Base-by-base conservation (phyloP, 108 stramenopile genomes). In the Fragilaria crotonensis region DNA sequence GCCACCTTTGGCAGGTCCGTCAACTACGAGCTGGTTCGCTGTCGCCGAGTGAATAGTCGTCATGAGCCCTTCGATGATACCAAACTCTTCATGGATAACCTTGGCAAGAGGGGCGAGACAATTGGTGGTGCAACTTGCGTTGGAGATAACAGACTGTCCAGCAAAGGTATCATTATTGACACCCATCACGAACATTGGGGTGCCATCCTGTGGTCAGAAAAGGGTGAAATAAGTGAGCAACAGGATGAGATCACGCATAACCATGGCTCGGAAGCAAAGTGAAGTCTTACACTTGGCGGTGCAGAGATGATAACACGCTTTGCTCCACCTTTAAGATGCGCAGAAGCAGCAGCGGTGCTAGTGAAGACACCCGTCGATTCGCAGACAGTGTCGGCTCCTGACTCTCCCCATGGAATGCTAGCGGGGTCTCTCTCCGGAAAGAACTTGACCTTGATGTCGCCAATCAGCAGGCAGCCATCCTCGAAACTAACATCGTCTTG, bases 111-210 rank as follows among this genome's bases (percentile, higher is more conserved):
- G 98, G 18, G 98, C 98, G 33, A 99, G 87, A 76, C 98, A 99
- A 86, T 99, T 99, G 70, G 98, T 99, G 59, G 98, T 99, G 67
- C 98, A 99, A n/a, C 87, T 90, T 22, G 98, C 98, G 78, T 99
- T 99, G 76, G 96, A 97, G 29, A 97, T 77, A 57, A 99, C 83
- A 59, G 71, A 67, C 57, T 84, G 83, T 32, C 80, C 84, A 5
- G 72, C 66, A 75, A 95, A 97, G 4, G 66, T 59, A 32, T 51
- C 71, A 83, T 95, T 81, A 80, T 99, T 99, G 49, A 99, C 98
- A 54, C 98, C 98, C 81, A 97, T 92, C 31, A 99, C 98, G 60
- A 89, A 99, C 98, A 97, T 99, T 48, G 98, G 98, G 22, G 96
- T 94, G 62, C 90, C 89, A 31, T 77, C 91, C n/a, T n/a, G n/a